A percentile compares a stretch with the other conserved stretches of the same genome.
Conservation (phyloP, 2,329 filamentous ascomycete species). For the Zelopaecilomyces penicillatus region DNA sequence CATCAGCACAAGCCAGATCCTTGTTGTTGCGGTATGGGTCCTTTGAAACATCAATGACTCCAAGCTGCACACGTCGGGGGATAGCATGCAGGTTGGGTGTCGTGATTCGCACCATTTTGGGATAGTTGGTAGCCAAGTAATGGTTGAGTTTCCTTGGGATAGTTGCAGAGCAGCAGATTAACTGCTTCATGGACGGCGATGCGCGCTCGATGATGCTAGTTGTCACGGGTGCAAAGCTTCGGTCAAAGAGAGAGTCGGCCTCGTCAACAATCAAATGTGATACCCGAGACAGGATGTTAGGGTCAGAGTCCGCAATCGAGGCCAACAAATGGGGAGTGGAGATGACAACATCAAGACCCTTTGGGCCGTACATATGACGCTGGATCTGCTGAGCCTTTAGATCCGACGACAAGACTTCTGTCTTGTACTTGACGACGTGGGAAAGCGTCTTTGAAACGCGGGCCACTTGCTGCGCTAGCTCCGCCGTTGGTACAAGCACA, state of each 20-base stretch:
- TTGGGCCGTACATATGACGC: conserved; percentile 69
- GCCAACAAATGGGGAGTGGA: conserved; percentile 83
- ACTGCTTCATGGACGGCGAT: conserved; percentile 71
- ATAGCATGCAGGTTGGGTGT: conserved; percentile 96
- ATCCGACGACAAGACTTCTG: conserved; percentile 71
- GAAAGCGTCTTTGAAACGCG: conserved; percentile 72
- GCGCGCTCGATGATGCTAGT: conserved; percentile 74
- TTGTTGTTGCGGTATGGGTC: conserved; percentile 94
- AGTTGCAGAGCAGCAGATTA: conserved; percentile 91
- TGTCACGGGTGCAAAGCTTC: conserved; percentile 80
- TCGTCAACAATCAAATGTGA: conserved; percentile 87
- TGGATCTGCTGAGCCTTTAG: conserved; percentile 73
- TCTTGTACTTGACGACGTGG: conserved; percentile 79
- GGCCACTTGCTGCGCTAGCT: conserved; percentile 84
- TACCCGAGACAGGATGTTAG: conserved; percentile 87
- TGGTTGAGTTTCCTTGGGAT: conserved; percentile 85
- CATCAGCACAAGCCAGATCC: conserved; percentile 84
- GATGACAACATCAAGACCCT: conserved; percentile 77
- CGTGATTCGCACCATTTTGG: conserved; percentile 74
- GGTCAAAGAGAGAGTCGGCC: conserved; percentile 90
- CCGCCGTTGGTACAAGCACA: conserved; percentile 83
- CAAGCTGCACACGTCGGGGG: conserved; percentile 85
- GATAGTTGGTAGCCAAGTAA: conserved; percentile 73
- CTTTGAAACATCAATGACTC: conserved; percentile 82
- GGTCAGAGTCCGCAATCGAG: conserved; percentile 81